Evolutionary conservation across 169 alveolate species (phyloP), one percentile per base, ranked within the genome.

Genomic region (Neospora caninum): DNA sequence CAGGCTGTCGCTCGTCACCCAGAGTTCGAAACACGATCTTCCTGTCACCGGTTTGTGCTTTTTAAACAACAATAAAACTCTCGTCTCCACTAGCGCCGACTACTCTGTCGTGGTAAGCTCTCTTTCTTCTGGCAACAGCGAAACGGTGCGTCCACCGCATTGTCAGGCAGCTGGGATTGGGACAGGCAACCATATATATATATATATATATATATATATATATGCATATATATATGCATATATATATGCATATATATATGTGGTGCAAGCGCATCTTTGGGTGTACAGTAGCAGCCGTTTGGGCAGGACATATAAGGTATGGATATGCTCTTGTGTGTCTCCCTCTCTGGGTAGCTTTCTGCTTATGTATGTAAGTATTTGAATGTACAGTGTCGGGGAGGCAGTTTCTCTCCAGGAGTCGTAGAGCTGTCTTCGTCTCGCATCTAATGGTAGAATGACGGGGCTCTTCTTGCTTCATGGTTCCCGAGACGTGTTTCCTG

Each of bases 1-100:
- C 70, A 91, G 94, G 84, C 69, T 91, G 64, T 64, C 36, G 58
- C 67, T 80, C 13, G 43, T 91, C 42, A 91, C 64, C 67, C 69
- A 58, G 69, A 31, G 45, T 22, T 34, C 91, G 69, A 41, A 70
- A 29, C 94, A 91, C n/a, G 94, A 91, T 31, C 84, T 91, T 42
- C 94, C 94, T 0, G 94, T 58, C 67, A 91, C 94, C 9, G 91
- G 91, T n/a, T 87, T 91, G 39, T 78, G 91, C 84, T 91, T 91
- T 39, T 25, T 91, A 7, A 25, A 58, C 64, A 39, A 29, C 27
- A 45, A 67, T 31, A 9, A 25, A 27, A 29, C 80, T 31, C 91
- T 91, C 73, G 70, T 91, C 38, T 91, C 94, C 6, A 91, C 94
- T 1, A 91, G 94, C 42, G 94, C 94, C 0, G 94, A 91, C 69